These are phyloP conservation scores for Cicer chorassanicum DNA, from an alignment of 306 rosid species.

Conservation along the genomic window DNA sequence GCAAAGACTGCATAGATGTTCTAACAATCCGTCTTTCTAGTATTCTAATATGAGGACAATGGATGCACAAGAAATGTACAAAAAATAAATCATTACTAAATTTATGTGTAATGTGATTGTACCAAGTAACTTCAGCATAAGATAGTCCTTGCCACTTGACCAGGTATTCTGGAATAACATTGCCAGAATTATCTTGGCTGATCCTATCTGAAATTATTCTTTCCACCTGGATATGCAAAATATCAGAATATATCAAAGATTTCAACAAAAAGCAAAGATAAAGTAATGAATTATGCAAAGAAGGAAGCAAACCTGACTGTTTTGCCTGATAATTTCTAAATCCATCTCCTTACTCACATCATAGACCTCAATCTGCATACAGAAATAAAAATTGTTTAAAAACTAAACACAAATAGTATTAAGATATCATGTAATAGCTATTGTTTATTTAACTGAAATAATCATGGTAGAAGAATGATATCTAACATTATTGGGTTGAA, in stretches of 20 bases:
- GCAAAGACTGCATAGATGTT: conserved; percentile 13
- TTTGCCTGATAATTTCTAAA: conserved; percentile 96
- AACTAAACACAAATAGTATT: conserved; percentile 17
- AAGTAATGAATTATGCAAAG: conserved; percentile 28
- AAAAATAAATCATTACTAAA: conserved; percentile 27
- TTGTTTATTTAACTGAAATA: conserved; percentile 1
- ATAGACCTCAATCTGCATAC: conserved; percentile 85
- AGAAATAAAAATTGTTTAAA: conserved; percentile 40
- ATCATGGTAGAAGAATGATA: conserved; percentile 9
- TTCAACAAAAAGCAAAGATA: conserved; percentile 12
- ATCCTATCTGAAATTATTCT: conserved; percentile 90
- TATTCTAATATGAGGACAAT: conserved; percentile 28
- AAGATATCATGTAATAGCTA: conserved; percentile 5
- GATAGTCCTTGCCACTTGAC: conserved; percentile 99
- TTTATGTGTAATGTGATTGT: conserved; percentile 48
- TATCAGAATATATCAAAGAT: background rate
- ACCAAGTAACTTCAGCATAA: conserved; percentile 99
- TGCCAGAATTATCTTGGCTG: conserved; percentile 72
- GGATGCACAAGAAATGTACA: conserved; percentile 16
- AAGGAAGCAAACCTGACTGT: conserved; percentile 79
- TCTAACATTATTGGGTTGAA: background rate
- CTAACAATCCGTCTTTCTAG: conserved; percentile 34
- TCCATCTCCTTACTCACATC: conserved; percentile 99
- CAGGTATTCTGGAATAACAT: conserved; percentile 86
- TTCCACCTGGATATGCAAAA: conserved; percentile 71